phyloP scores from a whole-genome alignment of 768 basidiomycete genomes.

The Kwoniella newhampshirensis region DNA sequence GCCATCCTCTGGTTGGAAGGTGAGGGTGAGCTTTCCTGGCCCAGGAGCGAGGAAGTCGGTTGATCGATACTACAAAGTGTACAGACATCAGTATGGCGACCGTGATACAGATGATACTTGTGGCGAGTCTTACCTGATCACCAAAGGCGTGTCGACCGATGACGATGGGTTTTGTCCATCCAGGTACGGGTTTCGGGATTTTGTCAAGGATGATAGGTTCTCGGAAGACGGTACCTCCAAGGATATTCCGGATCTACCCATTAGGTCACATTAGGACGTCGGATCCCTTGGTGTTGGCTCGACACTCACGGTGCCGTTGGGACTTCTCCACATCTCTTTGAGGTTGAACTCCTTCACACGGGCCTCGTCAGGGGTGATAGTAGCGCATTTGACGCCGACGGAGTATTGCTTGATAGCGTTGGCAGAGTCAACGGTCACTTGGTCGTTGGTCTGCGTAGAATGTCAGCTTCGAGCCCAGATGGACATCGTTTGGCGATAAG shows the following conservation, averaged over 20 bases:
- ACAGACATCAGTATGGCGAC: no score
- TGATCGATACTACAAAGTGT: constrained; percentile 71
- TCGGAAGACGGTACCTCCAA: constrained; percentile 97
- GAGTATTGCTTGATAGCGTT: constrained; percentile 91
- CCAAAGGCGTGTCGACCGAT: constrained; percentile 98
- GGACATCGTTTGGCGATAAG: constrained; percentile 1
- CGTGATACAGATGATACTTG: background rate
- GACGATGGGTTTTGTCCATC: constrained; percentile 94
- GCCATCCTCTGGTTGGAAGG: constrained; percentile 80
- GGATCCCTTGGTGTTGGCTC: no score
- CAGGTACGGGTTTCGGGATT: constrained; percentile 91
- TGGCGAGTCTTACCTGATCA: constrained; percentile 66
- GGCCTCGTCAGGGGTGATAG: constrained; percentile 96
- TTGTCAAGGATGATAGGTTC: constrained; percentile 91
- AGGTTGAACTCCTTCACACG: constrained; percentile 95
- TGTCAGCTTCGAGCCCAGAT: background rate
- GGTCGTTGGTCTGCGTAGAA: constrained; percentile 73
- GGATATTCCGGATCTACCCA: constrained; percentile 82
- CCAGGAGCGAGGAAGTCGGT: constrained; percentile 91
- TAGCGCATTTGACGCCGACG: constrained; percentile 98
- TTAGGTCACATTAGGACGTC: no score
- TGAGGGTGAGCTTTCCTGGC: constrained; percentile 87
- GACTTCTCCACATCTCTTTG: constrained; percentile 98
- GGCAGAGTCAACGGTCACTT: constrained; percentile 88
- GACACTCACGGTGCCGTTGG: constrained; percentile 81